Evolutionary conservation across 352 stramenopile species (phyloP), one percentile per base, ranked within the genome.

Genomic region (Globisporangium abappressorium): DNA sequence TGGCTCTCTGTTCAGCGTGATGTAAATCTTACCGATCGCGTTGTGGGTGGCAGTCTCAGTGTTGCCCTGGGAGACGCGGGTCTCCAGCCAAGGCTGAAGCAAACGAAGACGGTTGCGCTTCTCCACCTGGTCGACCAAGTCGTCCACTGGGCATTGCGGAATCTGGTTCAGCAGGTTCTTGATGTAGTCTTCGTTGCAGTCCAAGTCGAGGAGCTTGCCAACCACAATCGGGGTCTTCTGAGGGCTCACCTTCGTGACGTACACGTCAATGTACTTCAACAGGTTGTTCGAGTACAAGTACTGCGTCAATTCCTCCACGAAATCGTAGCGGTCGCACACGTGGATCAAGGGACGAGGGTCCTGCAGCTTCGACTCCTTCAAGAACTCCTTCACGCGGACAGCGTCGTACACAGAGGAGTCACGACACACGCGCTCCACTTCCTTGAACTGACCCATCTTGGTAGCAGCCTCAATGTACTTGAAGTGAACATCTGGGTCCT

Each of bases 381-480:
- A 84, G 74, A 99, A 99, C 65, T 99, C 94, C 89, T 99, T 99
- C 67, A 99, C 98, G 80, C 98, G 94, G 64, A 99, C 95, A 28
- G 98, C 88, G 66, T 99, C 96, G 87, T 99, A 99, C 62, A 99
- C 97, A 51, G 98, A 99, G n/a, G 96, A 99, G 81, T 99, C 98
- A 65, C 98, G 95, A 78, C 98, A 99, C 56, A 99, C 98, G 62
- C 98, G 95, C 80, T 99, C 98, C 26, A 99, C 98, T 78, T 99
- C 98, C 81, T 99, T 99, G 84, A 99, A 99, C 76, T 99, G 98
- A 43, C 98, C 96, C 85, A 99, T 98, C 91, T 99, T 99, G 64
- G 97, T 99, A 20, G 98, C 98, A 57, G 97, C 96, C 83, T 99
- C 97, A 86, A 99, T 99, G 85, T 99, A 99, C 85, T 99, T 99